Percentiles rank a stretch among this genome's conserved stretches.
Evolutionary conservation across 495 filamentous ascomycete genomes (phyloP).

Genomic region (Bacidia rubella): DNA sequence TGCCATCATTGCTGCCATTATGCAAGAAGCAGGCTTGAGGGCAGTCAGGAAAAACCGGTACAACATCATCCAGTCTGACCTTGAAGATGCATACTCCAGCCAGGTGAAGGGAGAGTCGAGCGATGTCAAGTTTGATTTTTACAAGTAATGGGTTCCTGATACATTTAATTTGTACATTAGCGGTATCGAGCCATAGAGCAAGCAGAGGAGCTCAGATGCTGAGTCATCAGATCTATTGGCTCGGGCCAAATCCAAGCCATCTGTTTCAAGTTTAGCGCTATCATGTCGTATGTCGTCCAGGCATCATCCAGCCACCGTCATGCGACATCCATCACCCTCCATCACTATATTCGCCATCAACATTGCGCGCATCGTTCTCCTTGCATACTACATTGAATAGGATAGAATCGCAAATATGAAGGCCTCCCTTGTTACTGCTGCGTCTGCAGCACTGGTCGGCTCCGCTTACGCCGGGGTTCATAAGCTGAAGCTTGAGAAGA

Average conservation of each 20-base stretch:
- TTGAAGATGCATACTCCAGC: constrained; percentile 89
- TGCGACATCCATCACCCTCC: background rate
- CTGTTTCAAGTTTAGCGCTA: background rate
- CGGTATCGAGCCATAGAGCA: background rate
- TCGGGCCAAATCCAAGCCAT: no score
- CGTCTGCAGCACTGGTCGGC: constrained; percentile 61
- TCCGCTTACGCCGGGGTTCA: constrained; percentile 72
- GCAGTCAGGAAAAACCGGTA: constrained; percentile 97
- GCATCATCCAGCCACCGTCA: constrained; percentile 12
- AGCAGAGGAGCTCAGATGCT: no score
- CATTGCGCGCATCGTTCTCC: background rate
- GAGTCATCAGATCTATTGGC: no score
- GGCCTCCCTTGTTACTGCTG: constrained; percentile 57
- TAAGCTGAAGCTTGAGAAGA: constrained; percentile 94
- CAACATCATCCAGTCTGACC: constrained; percentile 91
- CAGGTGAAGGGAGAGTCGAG: constrained; percentile 85
- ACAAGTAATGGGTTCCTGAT: constrained; percentile 32
- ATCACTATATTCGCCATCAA: background rate
- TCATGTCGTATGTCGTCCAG: background rate
- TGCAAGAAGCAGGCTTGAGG: constrained; percentile 94
- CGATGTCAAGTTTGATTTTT: constrained; percentile 43
- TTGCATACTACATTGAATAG: background rate
- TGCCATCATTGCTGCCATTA: constrained; percentile 94
- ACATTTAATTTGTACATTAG: background rate
- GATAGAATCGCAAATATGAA: constrained; percentile 48